Percentiles rank a stretch among this genome's conserved stretches.
Conservation (phyloP, 2,329 filamentous ascomycete genomes). For the Arthrobotrys iridis region DNA sequence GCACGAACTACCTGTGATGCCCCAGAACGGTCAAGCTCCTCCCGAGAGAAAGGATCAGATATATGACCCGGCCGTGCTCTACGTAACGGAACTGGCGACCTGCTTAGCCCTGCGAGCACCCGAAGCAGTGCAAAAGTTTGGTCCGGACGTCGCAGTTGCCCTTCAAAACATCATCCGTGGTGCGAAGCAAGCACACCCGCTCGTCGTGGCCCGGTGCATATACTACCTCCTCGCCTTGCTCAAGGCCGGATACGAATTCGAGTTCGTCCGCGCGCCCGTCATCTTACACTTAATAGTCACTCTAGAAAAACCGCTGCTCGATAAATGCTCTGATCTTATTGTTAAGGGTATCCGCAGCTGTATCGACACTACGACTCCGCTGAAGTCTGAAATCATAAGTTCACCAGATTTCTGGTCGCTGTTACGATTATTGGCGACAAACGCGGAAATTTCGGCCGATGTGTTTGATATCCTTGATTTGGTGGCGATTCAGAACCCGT, state of each 20-base stretch:
- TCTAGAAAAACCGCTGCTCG: slow-evolving; percentile 79
- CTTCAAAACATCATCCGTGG: slow-evolving; percentile 85
- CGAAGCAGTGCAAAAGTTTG: slow-evolving; percentile 76
- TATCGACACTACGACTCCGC: slow-evolving; percentile 67
- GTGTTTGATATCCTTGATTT: slow-evolving; percentile 89
- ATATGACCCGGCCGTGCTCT: slow-evolving; percentile 88
- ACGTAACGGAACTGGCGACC: slow-evolving; percentile 90
- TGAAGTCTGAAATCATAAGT: slow-evolving; percentile 92
- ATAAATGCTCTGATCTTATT: slow-evolving; percentile 78
- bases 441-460: slow-evolving; percentile 75
- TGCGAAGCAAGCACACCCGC: slow-evolving; percentile 78
- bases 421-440: slow-evolving; percentile 76
- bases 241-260: slow-evolving; percentile 85
- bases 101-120: slow-evolving; percentile 80
- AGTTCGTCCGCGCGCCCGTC: slow-evolving; percentile 90
- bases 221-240: slow-evolving; percentile 88
- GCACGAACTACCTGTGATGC: slow-evolving; percentile 76
- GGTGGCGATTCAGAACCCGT: slow-evolving; percentile 76
- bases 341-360: slow-evolving; percentile 82
- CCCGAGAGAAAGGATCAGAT: slow-evolving; percentile 67
- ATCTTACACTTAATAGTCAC: slow-evolving; percentile 90
- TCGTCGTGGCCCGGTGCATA: slow-evolving; percentile 83
- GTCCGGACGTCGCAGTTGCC: slow-evolving; percentile 80
- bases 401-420: slow-evolving; percentile 98
- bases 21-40: slow-evolving; percentile 70